These are phyloP conservation scores for Flaveria trinervia DNA, from an alignment of 129 eudicot genomes.

Conservation along the genomic window DNA sequence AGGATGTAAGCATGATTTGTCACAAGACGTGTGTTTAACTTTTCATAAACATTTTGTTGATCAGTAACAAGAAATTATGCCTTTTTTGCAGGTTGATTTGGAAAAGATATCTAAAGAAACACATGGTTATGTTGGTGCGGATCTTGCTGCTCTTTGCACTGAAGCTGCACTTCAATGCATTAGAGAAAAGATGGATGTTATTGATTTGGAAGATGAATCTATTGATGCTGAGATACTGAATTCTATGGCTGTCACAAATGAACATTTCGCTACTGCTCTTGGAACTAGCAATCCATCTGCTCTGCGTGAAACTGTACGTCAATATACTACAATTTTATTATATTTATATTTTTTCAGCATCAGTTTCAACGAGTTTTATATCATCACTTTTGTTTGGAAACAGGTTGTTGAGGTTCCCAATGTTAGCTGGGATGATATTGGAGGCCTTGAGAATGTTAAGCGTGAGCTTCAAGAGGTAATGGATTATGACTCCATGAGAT, in stretches of 20 bases:
- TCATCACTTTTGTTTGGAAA: not conserved
- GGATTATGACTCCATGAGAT: not conserved
- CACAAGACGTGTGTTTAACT: no score
- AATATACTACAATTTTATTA: not conserved
- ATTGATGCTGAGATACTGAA: conserved; percentile 70
- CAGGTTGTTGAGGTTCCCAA: not conserved
- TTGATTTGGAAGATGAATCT: conserved; percentile 63
- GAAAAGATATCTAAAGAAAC: conserved; percentile 65
- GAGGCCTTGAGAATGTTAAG: conserved; percentile 1
- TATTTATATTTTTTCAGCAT: no score
- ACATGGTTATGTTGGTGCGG: conserved; percentile 78
- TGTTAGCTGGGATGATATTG: not conserved
- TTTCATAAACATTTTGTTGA: no score
- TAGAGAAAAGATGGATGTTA: conserved; percentile 76
- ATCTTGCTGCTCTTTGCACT: conserved; percentile 78
- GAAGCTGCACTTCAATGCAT: conserved; percentile 91
- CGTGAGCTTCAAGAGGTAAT: not conserved
- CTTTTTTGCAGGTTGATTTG: not conserved
- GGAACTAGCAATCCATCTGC: conserved; percentile 24
- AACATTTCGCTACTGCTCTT: conserved; percentile 14
- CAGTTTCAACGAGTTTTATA: no score
- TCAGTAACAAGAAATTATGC: not conserved
- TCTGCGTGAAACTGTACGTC: not conserved
- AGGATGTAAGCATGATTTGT: no score
- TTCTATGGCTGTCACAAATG: conserved; percentile 18